Base-by-base conservation (phyloP, 192 early-diverging fungal genomes). In the Phycomyces blakesleeanus region DNA sequence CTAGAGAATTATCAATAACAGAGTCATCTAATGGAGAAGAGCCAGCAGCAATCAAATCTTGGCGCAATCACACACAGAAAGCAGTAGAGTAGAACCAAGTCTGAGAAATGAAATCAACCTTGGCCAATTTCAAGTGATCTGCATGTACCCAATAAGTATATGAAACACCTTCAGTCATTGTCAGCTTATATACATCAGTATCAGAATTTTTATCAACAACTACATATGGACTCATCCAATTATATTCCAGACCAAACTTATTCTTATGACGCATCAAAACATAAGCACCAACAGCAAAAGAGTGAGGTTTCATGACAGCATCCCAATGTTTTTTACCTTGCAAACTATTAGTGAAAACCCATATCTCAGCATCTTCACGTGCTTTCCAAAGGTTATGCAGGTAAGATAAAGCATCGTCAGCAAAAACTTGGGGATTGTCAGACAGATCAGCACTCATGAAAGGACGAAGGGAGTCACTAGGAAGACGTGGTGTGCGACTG, bases 301-400 rank as follows among this genome's bases (percentile, higher is more conserved):
- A 10, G 14, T 41, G 40, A 14, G 40, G 40, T 1, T 52, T n/a
- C n/a, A n/a, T n/a, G n/a, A n/a, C n/a, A n/a, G n/a, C n/a, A n/a
- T n/a, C n/a, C n/a, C n/a, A n/a, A 47, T 53, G 61, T 55, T 60
- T 61, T 12, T 34, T 50, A 57, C 65, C 64, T 0, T 62, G 60
- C 21, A n/a, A n/a, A n/a, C n/a, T n/a, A n/a, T n/a, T n/a, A n/a
- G n/a, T n/a, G n/a, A n/a, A n/a, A n/a, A n/a, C n/a, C n/a, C n/a
- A n/a, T n/a, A n/a, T n/a, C n/a, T n/a, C n/a, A n/a, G n/a, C n/a
- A n/a, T n/a, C n/a, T n/a, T n/a, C n/a, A n/a, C n/a, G n/a, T n/a
- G n/a, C n/a, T n/a, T n/a, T n/a, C n/a, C n/a, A n/a, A n/a, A n/a
- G n/a, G n/a, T 61, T 29, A 1, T 54, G 61, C n/a, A 49, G 49